Evolutionary conservation across 805 yeast species (phyloP), one percentile per base, ranked within the genome.

Genomic region (Wickerhamomyces strasburgensis): DNA sequence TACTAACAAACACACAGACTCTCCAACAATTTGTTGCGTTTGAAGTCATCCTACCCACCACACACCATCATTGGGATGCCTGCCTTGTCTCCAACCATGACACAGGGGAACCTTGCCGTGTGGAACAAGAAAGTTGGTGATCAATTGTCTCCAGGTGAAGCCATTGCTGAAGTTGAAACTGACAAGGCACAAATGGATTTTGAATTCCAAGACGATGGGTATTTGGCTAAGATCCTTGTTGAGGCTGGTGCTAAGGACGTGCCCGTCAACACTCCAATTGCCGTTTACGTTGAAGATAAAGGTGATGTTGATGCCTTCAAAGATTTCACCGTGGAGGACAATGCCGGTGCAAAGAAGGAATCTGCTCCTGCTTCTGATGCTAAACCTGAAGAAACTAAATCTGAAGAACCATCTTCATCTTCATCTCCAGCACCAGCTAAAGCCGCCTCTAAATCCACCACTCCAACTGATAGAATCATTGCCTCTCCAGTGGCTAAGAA

Each of bases 1-100:
- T 38, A 43, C 43, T 41, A 39, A 35, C 38, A 26, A 16, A 23
- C 14, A 5, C 32, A 32, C 35, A 51, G 52, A 49, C 35, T 45
- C 29, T 27, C 46, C 21, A 40, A 40, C 32, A 34, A 37, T 25
- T 38, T 44, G 21, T 43, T 44, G 26, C 52, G 59, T 38, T 52
- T 52, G 48, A 43, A 45, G 39, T 51, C 57, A 5, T 45, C 54
- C 13, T 85, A 76, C 66, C 96, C 96, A 25, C 64, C 78, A 15
- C 97, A 93, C 65, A 78, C 84, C 43, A 80, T 93, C 57, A 87
- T 93, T 54, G 82, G 81, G 61, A 93, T 93, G 98, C 99, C 98
- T 33, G 98, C 99, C 8, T 71, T 93, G 55, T 90, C 98, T n/a
- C 98, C 99, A 48, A 93, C 99, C 37, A 93, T 93, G 99, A 84